Evolutionary conservation across 257 asterid species (phyloP).

Genomic region (Scutellaria galericulata): DNA sequence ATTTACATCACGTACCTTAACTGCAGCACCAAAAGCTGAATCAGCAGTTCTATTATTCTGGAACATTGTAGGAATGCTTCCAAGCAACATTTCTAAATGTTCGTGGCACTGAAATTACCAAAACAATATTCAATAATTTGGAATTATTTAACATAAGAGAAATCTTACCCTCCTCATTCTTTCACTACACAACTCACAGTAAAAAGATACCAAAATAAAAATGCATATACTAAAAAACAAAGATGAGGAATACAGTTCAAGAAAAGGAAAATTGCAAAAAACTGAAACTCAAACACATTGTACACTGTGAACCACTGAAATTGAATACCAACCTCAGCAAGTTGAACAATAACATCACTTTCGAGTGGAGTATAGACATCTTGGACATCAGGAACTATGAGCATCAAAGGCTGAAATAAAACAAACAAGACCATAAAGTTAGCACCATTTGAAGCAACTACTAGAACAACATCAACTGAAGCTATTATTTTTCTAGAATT

Average conservation of each 20-base stretch:
- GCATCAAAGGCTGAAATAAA: constrained; percentile 92
- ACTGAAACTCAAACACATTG: constrained; percentile 22
- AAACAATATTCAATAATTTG: constrained; percentile 21
- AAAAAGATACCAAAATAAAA: constrained; percentile 1
- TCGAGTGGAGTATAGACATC: constrained; percentile 96
- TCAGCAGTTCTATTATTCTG: constrained; percentile 80
- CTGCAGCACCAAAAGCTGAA: constrained; percentile 95
- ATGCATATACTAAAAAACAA: constrained; percentile 18
- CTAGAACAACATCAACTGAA: constrained; percentile 5
- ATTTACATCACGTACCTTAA: constrained; percentile 59
- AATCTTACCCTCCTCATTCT: constrained; percentile 26
- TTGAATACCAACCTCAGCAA: constrained; percentile 74
- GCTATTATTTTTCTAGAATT: constrained; percentile 16
- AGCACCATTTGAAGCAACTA: constrained; percentile 28
- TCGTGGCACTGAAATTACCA: constrained; percentile 74
- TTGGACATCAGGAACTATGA: constrained; percentile 94
- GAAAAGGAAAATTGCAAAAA: constrained; percentile 14
- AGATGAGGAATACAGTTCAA: background rate
- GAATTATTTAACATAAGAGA: background rate
- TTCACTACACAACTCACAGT: background rate
- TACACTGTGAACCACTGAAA: constrained; percentile 32
- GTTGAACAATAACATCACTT: constrained; percentile 89
- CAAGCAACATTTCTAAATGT: constrained; percentile 84
- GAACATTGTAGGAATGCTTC: constrained; percentile 89
- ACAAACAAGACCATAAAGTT: constrained; percentile 35